Evolutionary conservation across 2,329 filamentous ascomycete species (phyloP), one percentile per base, ranked within the genome.

Genomic region (Alternaria panax): DNA sequence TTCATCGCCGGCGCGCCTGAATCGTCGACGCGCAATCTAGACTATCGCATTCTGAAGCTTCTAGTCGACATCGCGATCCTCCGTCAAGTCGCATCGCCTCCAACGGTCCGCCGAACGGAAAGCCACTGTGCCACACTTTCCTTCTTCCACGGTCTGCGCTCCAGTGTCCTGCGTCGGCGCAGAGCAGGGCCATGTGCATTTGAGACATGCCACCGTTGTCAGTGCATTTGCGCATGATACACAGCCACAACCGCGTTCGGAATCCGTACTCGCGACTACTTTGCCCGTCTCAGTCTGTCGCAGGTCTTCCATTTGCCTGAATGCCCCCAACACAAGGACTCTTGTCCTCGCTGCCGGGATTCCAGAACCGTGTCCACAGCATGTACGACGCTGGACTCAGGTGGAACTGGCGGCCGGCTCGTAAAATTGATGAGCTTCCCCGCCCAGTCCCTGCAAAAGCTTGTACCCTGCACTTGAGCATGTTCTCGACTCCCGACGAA

Each of bases 401-500:
- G 16, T 48, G 50, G 20, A 30, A 27, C 43, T 20, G 46, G 28
- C 22, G 28, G 11, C 51, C 36, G 43, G 30, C 24, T 36, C 54
- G 54, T 62, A 53, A 47, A 27, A 47, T 57, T 57, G 41, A 59
- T 57, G 59, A 48, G 40, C 34, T 46, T 46, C 34, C 47, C 36
- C 45, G 22, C 45, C 30, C 47, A 20, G 51, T 51, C 59, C 62
- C 48, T 36, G 40, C 20, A 22, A 34, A 56, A 57, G 48, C 57
- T 28, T 36, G 52, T 24, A 8, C 22, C 41, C 57, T 46, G 50
- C 28, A 36, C 34, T 22, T 47, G 34, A 41, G 43, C 43, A 28
- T 43, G 51, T 59, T 55, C 56, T 58, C 51, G 57, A 55, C 57
- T 56, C 40, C 24, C 34, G 41, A 54, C 53, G 45, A 63, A 63